These are phyloP conservation scores for Cicer cuneatum DNA, from an alignment of 306 rosid genomes.

Conservation along the genomic window DNA sequence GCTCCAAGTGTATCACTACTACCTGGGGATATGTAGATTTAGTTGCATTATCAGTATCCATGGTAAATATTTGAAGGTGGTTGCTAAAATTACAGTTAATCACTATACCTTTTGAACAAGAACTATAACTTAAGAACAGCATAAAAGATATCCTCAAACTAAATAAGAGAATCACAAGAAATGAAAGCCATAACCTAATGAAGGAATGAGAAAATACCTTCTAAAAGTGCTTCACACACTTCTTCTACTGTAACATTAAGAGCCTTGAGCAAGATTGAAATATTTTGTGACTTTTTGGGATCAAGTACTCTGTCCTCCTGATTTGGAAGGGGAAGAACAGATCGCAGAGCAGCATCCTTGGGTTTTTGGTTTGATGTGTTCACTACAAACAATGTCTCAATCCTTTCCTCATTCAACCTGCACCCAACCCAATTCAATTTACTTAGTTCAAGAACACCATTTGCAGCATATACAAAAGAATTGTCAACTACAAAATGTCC, in stretches of 20 bases:
- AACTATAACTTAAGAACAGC: slow-evolving; percentile 22
- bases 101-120: slow-evolving; percentile 10
- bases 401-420: slow-evolving; percentile 95
- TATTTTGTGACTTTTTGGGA: slow-evolving; percentile 94
- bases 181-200: not conserved
- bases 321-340: slow-evolving; percentile 45
- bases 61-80: not conserved
- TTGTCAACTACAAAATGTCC: not conserved
- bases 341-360: slow-evolving; percentile 57
- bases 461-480: slow-evolving; percentile 18
- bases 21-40: slow-evolving; percentile 57
- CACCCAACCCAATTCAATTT: slow-evolving; percentile 48
- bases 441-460: slow-evolving; percentile 42
- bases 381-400: slow-evolving; percentile 77
- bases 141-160: not conserved
- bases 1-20: slow-evolving; percentile 82
- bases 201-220: slow-evolving; percentile 59
- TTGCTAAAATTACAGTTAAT: not conserved
- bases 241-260: slow-evolving; percentile 86
- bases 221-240: slow-evolving; percentile 85
- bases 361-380: slow-evolving; percentile 54
- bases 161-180: slow-evolving; percentile 9
- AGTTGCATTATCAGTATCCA: slow-evolving; percentile 3
- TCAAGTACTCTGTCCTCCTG: slow-evolving; percentile 86
- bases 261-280: slow-evolving; percentile 86